Conservation (phyloP, 805 yeast genomes). For the Pichia sporocuriosa region DNA sequence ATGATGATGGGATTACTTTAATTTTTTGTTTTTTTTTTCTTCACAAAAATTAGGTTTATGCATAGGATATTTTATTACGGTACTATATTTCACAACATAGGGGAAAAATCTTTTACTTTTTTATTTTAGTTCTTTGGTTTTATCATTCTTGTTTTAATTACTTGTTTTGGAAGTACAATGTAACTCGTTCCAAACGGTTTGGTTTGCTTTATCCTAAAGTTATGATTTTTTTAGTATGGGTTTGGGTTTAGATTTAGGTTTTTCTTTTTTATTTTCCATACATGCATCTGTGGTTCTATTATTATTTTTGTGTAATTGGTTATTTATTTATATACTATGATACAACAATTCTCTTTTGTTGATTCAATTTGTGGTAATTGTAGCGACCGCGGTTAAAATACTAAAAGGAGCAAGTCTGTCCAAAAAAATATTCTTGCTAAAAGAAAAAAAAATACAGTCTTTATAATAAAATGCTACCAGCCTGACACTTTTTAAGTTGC, state of each 20-base stretch:
- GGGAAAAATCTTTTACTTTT: background rate
- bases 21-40: background rate
- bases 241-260: background rate
- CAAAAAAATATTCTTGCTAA: too few relatives aligned
- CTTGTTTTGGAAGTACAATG: constrained; percentile 4
- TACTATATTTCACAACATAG: background rate
- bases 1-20: too few relatives aligned
- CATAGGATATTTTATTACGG: background rate
- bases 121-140: background rate
- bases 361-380: background rate
- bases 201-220: too few relatives aligned
- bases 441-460: too few relatives aligned
- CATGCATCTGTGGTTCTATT: too few relatives aligned
- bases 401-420: background rate
- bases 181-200: constrained; percentile 1
- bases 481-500: too few relatives aligned
- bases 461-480: too few relatives aligned
- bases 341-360: background rate
- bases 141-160: background rate
- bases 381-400: background rate
- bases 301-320: too few relatives aligned
- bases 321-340: too few relatives aligned
- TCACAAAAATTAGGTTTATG: too few relatives aligned
- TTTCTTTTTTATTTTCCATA: background rate
- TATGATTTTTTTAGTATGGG: too few relatives aligned